phyloP scores from a whole-genome alignment of 768 basidiomycete genomes.

The Lactarius hengduanensis region DNA sequence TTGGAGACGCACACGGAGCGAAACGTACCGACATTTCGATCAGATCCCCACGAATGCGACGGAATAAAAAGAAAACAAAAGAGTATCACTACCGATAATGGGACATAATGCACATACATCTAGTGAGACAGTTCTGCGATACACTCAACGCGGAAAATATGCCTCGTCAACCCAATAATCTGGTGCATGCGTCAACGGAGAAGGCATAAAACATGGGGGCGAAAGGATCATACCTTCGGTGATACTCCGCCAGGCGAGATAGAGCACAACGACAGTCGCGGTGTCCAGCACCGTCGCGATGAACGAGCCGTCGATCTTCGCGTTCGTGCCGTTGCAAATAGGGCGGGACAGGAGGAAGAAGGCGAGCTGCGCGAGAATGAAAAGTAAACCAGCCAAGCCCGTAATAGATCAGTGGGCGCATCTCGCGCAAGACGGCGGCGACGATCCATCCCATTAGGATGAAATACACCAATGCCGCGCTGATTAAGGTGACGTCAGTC shows the following conservation, averaged over 20 bases:
- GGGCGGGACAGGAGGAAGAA: slow-evolving; percentile 79
- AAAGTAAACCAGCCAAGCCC: slow-evolving; percentile 68
- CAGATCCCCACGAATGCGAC: not conserved
- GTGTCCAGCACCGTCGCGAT: slow-evolving; percentile 84
- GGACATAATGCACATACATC: slow-evolving; percentile 9
- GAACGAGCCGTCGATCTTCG: slow-evolving; percentile 83
- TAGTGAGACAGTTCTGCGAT: not conserved
- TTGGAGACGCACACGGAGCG: slow-evolving; percentile 5
- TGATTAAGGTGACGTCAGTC: slow-evolving; percentile 32
- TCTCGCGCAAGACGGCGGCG: slow-evolving; percentile 70
- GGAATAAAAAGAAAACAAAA: not conserved
- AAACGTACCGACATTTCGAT: slow-evolving; percentile 4
- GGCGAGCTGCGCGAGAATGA: slow-evolving; percentile 76
- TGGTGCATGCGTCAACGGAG: slow-evolving; percentile 24
- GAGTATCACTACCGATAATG: not conserved
- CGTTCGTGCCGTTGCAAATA: slow-evolving; percentile 66
- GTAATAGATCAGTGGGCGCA: slow-evolving; percentile 78
- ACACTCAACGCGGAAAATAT: slow-evolving; percentile 38
- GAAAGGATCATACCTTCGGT: slow-evolving; percentile 69
- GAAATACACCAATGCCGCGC: slow-evolving; percentile 68
- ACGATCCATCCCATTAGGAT: slow-evolving; percentile 80
- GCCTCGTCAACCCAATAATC: slow-evolving; percentile 49
- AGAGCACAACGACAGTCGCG: slow-evolving; percentile 63
- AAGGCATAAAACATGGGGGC: not conserved
- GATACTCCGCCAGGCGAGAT: slow-evolving; percentile 82